A percentile compares a stretch with the other conserved stretches of the same genome.
phyloP scores from a whole-genome alignment of 2,329 filamentous ascomycete species.

The Aspergillus melleus region DNA sequence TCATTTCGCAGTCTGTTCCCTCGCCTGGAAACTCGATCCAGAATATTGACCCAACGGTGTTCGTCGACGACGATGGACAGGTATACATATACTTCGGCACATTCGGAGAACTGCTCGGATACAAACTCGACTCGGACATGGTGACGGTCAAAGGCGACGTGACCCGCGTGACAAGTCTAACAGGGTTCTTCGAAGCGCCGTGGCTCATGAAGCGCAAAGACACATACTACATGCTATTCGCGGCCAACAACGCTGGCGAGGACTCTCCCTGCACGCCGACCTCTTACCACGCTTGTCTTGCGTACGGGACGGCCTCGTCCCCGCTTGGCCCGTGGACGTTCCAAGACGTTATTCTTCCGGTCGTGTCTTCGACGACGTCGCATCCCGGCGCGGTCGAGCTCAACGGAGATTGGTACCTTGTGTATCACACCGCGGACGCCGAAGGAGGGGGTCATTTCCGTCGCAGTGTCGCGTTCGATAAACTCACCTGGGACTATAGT shows the following conservation, averaged over 20 bases:
- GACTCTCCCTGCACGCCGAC: constrained; percentile 4
- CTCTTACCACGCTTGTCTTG: constrained; percentile 2
- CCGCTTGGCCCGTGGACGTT: constrained; percentile 6
- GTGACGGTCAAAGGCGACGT: neutral
- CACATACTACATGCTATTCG: constrained; percentile 5
- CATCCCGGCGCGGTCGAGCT: neutral
- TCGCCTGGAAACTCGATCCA: constrained; percentile 1
- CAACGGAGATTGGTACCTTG: constrained; percentile 1
- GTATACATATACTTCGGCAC: constrained; percentile 6
- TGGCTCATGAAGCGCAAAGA: constrained; percentile 5
- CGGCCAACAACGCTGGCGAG: neutral
- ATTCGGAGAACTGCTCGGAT: constrained; percentile 1
- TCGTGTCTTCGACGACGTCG: constrained; percentile 4
- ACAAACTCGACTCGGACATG: constrained; percentile 4
- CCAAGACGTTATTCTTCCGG: constrained; percentile 4
- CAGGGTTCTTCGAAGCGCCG: constrained; percentile 5
- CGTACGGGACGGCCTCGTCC: constrained; percentile 5
- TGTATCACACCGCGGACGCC: constrained; percentile 5
- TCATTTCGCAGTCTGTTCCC: constrained; percentile 4
- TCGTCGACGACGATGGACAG: constrained; percentile 3
- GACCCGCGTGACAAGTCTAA: neutral
- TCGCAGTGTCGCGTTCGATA: constrained; percentile 2
- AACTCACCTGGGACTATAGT: constrained; percentile 1
- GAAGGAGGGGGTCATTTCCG: constrained; percentile 3
- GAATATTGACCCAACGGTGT: constrained; percentile 4